phyloP scores from a whole-genome alignment of 768 basidiomycete species.

The Suillus bovinus region DNA sequence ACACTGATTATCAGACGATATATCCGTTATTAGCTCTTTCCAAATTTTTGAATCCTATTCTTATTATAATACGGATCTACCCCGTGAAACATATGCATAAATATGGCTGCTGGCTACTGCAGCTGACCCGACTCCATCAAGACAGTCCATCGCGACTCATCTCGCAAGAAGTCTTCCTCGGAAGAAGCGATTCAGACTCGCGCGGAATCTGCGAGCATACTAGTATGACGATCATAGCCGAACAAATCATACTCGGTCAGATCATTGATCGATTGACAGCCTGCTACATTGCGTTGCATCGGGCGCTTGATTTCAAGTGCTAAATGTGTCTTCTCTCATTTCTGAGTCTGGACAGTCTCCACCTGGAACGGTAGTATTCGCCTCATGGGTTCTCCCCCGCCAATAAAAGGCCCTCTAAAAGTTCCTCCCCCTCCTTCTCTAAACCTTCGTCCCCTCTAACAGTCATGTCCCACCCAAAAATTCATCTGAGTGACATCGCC shows the following conservation, averaged over 20 bases:
- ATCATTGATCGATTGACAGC: not conserved
- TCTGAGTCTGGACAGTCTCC: not conserved
- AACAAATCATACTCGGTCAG: not conserved
- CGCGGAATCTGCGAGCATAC: no score
- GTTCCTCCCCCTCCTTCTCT: not conserved
- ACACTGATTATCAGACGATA: no score
- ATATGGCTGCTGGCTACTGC: no score
- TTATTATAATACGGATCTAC: no score
- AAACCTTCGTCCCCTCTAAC: not conserved
- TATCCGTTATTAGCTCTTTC: no score
- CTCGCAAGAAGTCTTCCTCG: not conserved
- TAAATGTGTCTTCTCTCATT: not conserved
- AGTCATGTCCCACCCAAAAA: constrained; percentile 26
- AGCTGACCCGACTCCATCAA: no score
- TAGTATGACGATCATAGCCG: not conserved
- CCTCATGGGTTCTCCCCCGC: not conserved
- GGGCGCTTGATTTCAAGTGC: not conserved
- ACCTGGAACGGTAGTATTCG: not conserved
- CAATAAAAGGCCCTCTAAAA: not conserved
- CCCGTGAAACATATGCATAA: no score
- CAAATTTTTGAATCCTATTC: no score
- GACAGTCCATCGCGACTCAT: not conserved
- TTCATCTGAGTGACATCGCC: constrained; percentile 45
- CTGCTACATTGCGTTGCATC: not conserved
- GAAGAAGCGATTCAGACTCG: no score